phyloP scores from a whole-genome alignment of 2,329 filamentous ascomycete species.

The Arthrocladium fulminans region DNA sequence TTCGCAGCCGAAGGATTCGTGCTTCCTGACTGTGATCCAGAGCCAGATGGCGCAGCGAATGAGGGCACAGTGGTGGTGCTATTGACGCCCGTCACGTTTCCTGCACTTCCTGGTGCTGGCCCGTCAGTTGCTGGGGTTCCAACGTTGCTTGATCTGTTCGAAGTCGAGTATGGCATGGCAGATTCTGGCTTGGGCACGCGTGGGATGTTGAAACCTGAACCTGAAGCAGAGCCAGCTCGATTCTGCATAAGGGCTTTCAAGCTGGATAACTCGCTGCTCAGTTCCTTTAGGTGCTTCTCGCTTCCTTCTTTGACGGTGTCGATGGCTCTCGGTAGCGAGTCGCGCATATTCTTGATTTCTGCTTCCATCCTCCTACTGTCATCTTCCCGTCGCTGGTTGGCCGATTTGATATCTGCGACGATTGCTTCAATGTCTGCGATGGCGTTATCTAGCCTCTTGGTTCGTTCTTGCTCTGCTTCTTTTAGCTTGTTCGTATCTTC shows the following conservation, averaged over 20 bases:
- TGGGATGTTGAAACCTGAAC: slow-evolving; percentile 24
- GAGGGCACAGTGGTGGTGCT: slow-evolving; percentile 13
- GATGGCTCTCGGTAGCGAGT: slow-evolving; percentile 79
- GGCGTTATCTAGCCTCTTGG: slow-evolving; percentile 70
- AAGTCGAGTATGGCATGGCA: background rate
- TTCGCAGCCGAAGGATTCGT: slow-evolving; percentile 8
- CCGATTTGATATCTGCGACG: slow-evolving; percentile 69
- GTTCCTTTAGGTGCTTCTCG: slow-evolving; percentile 71
- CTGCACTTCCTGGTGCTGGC: slow-evolving; percentile 7
- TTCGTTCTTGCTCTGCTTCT: slow-evolving; percentile 72
- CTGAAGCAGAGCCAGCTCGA: slow-evolving; percentile 38
- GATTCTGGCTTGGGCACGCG: slow-evolving; percentile 21
- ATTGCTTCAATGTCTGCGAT: slow-evolving; percentile 77
- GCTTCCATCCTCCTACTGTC: slow-evolving; percentile 79
- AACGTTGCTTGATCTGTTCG: slow-evolving; percentile 1
- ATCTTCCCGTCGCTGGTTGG: slow-evolving; percentile 73
- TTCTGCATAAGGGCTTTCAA: slow-evolving; percentile 76
- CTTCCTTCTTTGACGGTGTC: slow-evolving; percentile 78
- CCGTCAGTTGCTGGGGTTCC: slow-evolving; percentile 11
- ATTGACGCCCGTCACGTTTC: slow-evolving; percentile 11
- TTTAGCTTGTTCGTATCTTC: slow-evolving; percentile 87
- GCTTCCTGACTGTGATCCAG: slow-evolving; percentile 6
- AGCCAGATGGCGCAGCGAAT: slow-evolving; percentile 14
- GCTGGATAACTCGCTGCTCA: slow-evolving; percentile 80
- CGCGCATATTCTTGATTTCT: slow-evolving; percentile 73